These are phyloP conservation scores for Conticribra guillardii DNA, from an alignment of 108 stramenopile genomes.

Conservation along the genomic window DNA sequence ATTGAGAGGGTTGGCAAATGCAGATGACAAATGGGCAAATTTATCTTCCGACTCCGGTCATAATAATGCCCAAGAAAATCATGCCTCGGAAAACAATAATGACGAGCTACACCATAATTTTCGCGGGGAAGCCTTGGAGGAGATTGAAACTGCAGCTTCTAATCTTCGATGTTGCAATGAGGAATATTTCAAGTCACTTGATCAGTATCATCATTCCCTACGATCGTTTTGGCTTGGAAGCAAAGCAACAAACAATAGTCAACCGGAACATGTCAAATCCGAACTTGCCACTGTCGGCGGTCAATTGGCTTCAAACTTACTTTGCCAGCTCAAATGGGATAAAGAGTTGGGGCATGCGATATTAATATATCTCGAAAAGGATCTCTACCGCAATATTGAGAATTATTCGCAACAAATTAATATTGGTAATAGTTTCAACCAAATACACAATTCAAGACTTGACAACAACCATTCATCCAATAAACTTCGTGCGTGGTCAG, in stretches of 20 bases:
- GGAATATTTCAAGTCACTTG: neutral
- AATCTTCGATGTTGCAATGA: neutral
- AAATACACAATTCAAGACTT: neutral
- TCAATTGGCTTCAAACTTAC: neutral
- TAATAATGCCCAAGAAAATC: no score
- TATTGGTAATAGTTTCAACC: neutral
- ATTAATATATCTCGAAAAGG: neutral
- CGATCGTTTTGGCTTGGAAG: neutral
- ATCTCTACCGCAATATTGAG: neutral
- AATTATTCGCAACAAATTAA: neutral
- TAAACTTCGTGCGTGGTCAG: constrained; percentile 20
- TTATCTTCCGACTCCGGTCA: no score
- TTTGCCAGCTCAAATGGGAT: neutral
- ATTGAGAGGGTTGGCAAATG: no score
- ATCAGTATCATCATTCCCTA: neutral
- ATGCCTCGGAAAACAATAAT: no score
- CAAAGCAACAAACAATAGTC: no score
- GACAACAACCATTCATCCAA: neutral
- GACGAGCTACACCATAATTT: no score
- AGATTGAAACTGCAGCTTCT: neutral
- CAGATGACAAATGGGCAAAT: no score
- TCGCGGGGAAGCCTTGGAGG: no score
- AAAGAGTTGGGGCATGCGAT: neutral
- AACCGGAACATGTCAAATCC: neutral
- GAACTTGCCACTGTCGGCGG: neutral